Conservation (phyloP, 148 eudicot genomes). For the Mesembryanthemum crystallinum region DNA sequence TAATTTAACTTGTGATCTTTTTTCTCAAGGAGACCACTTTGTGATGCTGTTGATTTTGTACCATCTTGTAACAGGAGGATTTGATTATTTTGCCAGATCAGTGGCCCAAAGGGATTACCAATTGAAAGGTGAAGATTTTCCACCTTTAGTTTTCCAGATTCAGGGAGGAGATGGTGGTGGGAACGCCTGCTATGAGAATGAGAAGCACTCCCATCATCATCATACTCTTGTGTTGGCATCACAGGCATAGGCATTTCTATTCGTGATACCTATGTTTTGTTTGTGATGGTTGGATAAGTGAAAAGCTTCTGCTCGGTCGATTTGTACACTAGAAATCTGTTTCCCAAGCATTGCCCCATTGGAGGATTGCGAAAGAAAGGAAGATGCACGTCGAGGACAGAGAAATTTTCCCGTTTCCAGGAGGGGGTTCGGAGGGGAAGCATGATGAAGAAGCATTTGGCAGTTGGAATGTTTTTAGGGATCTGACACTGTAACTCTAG, state of each 20-base stretch:
- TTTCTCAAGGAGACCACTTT: constrained; percentile 18
- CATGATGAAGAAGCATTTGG: constrained; percentile 10
- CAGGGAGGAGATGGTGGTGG: constrained; percentile 12
- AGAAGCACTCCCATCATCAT: constrained; percentile 15
- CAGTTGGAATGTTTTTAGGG: constrained; percentile 7
- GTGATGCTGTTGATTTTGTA: constrained; percentile 19
- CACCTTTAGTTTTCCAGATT: constrained; percentile 25
- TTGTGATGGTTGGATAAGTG: background rate
- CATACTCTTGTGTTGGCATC: constrained; percentile 12
- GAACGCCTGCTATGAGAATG: constrained; percentile 5
- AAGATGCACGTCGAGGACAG: background rate
- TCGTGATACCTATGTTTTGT: background rate
- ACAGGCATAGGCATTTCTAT: background rate
- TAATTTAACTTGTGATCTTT: background rate
- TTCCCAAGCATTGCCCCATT: constrained; percentile 1
- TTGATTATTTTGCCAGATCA: constrained; percentile 47
- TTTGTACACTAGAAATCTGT: background rate
- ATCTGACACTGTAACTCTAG: constrained; percentile 26
- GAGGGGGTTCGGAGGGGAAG: constrained; percentile 1
- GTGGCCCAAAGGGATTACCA: constrained; percentile 35
- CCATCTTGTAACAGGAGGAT: constrained; percentile 56
- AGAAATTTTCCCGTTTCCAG: background rate
- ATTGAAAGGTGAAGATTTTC: constrained; percentile 37
- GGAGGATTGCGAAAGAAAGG: background rate
- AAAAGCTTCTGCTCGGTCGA: background rate